Base-by-base conservation (phyloP, 306 rosid genomes). In the Cyclanthera cordifolia region DNA sequence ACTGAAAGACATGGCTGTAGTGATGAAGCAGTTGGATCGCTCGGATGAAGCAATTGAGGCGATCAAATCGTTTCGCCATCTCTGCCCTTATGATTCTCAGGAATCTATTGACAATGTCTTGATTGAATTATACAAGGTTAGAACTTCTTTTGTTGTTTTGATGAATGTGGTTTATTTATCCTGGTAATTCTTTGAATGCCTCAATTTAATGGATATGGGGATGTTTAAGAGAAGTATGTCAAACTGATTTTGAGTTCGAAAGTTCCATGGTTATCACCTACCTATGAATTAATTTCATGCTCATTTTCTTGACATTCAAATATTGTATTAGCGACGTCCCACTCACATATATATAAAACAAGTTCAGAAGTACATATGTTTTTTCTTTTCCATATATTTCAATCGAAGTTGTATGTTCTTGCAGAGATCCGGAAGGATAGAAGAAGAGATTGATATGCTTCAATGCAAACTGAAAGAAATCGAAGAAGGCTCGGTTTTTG, bases 41-140 rank as follows among this genome's bases (percentile, higher is more conserved):
- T 80, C 98, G 0, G 96, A 89, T 17, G 95, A 93, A 68, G 98
- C 95, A 6, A 86, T 93, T 39, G 98, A 87, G 76, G 96, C 98
- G 6, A 93, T 89, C 59, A 87, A 77, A 59, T 93, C 98, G 23
- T 93, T 93, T 13, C 89, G 95, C n/a, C 91, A 84, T 87, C 90
- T 86, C 43, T 93, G 96, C 71, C 86, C 91, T 14, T 46, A 73
- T 34, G 95, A 87, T 32, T 77, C 98, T 72, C 98, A 87, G 77
- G 98, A 89, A 78, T 93, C 98, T 72, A 75, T 93, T 1, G 95
- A 93, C 77, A 93, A 93, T 79, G 89, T 89, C 55, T 65, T 93
- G 58, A 86, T 89, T 67, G 96, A 93, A 72, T 76, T 93, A 54
- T 93, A 81, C 79, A 93, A 93, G 98, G 98, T 85, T 70, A 66